These are phyloP conservation scores for Meripilus lineatus DNA, from an alignment of 1,284 basidiomycete genomes.

Conservation along the genomic window DNA sequence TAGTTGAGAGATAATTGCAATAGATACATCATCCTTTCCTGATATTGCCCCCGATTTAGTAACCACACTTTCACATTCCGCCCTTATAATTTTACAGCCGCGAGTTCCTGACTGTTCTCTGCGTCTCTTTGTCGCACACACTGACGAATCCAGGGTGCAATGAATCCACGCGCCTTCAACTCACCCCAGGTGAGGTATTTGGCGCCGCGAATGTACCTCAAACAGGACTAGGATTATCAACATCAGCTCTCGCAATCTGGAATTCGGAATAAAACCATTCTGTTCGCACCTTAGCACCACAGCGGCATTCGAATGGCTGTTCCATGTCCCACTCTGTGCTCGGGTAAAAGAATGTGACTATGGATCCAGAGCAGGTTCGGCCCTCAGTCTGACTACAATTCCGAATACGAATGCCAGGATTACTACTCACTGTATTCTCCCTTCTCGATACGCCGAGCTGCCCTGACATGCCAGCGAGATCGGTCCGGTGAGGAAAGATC, in stretches of 20 bases:
- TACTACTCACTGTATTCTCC: conserved; percentile 38
- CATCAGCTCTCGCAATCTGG: no score
- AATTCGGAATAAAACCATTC: conserved; percentile 1
- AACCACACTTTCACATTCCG: no score
- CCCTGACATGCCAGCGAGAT: conserved; percentile 34
- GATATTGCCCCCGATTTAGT: no score
- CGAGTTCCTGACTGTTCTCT: no score
- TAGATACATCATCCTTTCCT: no score
- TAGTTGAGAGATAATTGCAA: no score
- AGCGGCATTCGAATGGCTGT: conserved; percentile 56
- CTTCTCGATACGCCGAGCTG: conserved; percentile 32
- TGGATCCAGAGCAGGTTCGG: conserved; percentile 21
- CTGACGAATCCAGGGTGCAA: conserved; percentile 33
- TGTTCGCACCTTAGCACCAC: conserved; percentile 34
- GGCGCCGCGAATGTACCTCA: conserved; percentile 35
- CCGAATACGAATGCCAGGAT: no score
- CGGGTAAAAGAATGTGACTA: conserved; percentile 66
- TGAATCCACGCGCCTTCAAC: conserved; percentile 23
- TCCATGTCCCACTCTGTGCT: conserved; percentile 72
- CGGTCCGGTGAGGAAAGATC: conserved; percentile 39
- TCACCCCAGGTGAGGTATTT: conserved; percentile 29
- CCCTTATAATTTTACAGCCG: no score
- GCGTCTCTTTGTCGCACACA: conserved; percentile 1
- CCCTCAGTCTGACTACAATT: not conserved
- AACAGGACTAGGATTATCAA: conserved; percentile 32